These are phyloP conservation scores for Calvatia gigantea DNA, from an alignment of 768 basidiomycete species.

Conservation along the genomic window DNA sequence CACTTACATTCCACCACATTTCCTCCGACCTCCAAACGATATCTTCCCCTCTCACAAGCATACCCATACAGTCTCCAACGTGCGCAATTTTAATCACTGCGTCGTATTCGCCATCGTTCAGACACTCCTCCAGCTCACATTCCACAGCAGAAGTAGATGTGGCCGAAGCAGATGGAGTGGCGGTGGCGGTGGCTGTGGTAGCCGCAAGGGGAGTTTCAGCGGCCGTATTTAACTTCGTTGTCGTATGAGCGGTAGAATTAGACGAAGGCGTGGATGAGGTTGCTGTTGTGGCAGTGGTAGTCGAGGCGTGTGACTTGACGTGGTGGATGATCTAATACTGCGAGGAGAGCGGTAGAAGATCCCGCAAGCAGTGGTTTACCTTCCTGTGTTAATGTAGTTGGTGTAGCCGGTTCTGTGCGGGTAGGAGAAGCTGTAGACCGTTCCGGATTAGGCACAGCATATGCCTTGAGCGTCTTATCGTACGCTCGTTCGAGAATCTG, in stretches of 20 bases:
- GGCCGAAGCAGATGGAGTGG: neutral
- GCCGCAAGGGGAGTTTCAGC: slow-evolving; percentile 3
- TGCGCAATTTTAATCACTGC: slow-evolving; percentile 80
- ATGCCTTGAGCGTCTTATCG: slow-evolving; percentile 59
- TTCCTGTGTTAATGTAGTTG: slow-evolving; percentile 20
- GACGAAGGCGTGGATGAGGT: neutral
- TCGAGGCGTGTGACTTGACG: slow-evolving; percentile 7
- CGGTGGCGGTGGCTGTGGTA: slow-evolving; percentile 8
- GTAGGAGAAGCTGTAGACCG: slow-evolving; percentile 7
- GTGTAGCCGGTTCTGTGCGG: slow-evolving; percentile 14
- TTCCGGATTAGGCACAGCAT: slow-evolving; percentile 35
- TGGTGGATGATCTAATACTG: slow-evolving; percentile 49
- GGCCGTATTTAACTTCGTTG: neutral
- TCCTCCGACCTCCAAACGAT: slow-evolving; percentile 87
- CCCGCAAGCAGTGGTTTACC: slow-evolving; percentile 47
- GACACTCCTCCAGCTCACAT: slow-evolving; percentile 7
- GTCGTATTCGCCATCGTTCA: slow-evolving; percentile 25
- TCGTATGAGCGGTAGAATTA: neutral
- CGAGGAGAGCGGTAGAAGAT: slow-evolving; percentile 67
- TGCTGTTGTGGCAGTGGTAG: neutral
- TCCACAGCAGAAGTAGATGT: neutral
- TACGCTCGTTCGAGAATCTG: slow-evolving; percentile 69
- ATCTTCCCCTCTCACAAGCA: slow-evolving; percentile 75
- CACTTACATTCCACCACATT: slow-evolving; percentile 84
- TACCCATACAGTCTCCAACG: slow-evolving; percentile 84